Evolutionary conservation across 768 basidiomycete species (phyloP), one percentile per base, ranked within the genome.

Genomic region (Trametopsis cervina): DNA sequence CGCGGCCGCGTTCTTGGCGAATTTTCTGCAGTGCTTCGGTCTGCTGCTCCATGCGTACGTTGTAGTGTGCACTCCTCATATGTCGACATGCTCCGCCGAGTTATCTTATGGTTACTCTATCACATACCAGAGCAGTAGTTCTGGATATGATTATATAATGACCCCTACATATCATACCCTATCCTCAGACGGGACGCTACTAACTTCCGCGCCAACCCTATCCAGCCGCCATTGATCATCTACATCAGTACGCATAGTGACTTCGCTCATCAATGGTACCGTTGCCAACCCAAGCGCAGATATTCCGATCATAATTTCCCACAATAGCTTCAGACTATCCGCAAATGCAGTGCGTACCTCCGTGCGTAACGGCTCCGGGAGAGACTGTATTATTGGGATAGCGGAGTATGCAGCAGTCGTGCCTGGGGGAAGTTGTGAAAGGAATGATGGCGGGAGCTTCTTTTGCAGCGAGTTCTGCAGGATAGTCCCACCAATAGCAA

Each of bases 381-480:
- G 50, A 7, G 9, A 6, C 4, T n/a, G 24, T 35, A 66, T 59
- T 13, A 42, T 20, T 2, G 65, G 65, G 38, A 66, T 66, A 17
- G 48, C 43, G 12, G 61, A 46, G 44, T 63, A 63, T 11, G 58
- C 57, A 23, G 62, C 51, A 25, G 54, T 51, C 15, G 47, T 48
- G 33, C 63, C 44, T 11, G 13, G 9, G 12, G 44, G 26, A 27
- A 45, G n/a, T 17, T 45, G 26, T 10, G 18, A 15, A 11, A 50
- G 18, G 53, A 66, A 66, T 11, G 40, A 53, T 2, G 45, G 23
- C 0, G 69, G 70, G 1, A 69, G 57, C 0, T 42, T 42, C 17
- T 48, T 48, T 0, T 40, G 49, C 23, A 73, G 64, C 43, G 59
- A 37, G 58, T 70, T 71, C 43, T 66, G 63, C 4, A 71, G 57